These are phyloP conservation scores for Epichloe sylvatica DNA, from an alignment of 2,329 filamentous ascomycete genomes.

Conservation along the genomic window DNA sequence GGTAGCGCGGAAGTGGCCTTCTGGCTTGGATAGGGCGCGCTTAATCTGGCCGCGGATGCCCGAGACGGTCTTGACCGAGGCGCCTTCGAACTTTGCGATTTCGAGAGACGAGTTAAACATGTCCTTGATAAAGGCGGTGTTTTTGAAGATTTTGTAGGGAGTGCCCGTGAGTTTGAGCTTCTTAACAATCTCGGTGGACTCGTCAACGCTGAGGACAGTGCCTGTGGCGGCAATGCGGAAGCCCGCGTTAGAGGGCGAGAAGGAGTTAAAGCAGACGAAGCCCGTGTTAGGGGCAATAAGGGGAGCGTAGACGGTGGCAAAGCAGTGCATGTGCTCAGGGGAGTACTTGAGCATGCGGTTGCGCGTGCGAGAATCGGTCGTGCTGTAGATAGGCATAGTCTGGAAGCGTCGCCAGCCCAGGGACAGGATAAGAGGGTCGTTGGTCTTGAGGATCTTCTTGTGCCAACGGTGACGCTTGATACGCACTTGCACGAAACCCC, in stretches of 20 bases:
- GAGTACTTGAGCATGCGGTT: conserved; percentile 99
- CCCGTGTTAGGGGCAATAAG: conserved; percentile 91
- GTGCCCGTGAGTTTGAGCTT: conserved; percentile 92
- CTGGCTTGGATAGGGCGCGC: conserved; percentile 79
- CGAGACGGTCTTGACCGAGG: conserved; percentile 88
- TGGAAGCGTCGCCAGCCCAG: conserved; percentile 95
- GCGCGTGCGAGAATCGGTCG: conserved; percentile 79
- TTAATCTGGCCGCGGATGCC: conserved; percentile 96
- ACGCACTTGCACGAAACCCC: conserved; percentile 86
- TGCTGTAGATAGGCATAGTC: conserved; percentile 82
- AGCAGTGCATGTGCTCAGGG: conserved; percentile 99
- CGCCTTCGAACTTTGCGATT: conserved; percentile 96
- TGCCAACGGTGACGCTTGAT: conserved; percentile 98
- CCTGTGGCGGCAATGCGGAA: conserved; percentile 93
- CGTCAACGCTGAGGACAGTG: conserved; percentile 85
- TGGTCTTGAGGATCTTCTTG: conserved; percentile 97
- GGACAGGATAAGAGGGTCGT: conserved; percentile 93
- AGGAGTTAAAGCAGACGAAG: conserved; percentile 84
- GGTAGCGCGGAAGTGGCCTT: conserved; percentile 89
- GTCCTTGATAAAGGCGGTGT: conserved; percentile 95
- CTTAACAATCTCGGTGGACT: conserved; percentile 95
- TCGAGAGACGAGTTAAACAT: conserved; percentile 93
- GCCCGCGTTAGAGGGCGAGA: conserved; percentile 70
- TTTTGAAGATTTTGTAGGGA: conserved; percentile 97
- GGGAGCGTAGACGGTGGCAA: conserved; percentile 92